A percentile compares a stretch with the other conserved stretches of the same genome.
Evolutionary conservation across 768 basidiomycete genomes (phyloP).

Genomic region (Lentinula sp.): DNA sequence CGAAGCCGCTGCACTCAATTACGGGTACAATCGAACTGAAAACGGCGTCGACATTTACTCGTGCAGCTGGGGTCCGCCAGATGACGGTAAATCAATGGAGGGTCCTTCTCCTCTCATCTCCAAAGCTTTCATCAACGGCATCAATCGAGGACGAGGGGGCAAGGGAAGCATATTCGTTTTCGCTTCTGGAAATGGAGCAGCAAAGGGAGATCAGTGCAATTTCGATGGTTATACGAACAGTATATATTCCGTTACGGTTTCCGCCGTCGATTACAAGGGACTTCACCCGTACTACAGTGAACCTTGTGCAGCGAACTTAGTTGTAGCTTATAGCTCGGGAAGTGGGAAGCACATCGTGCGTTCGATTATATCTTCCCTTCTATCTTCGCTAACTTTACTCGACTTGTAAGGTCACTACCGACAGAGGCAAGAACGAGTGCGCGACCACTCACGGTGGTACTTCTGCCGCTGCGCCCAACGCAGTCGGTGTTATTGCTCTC

Average conservation of each 20-base stretch:
- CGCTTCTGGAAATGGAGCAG: conserved; percentile 94
- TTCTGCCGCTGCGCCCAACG: conserved; percentile 96
- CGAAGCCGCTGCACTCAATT: conserved; percentile 93
- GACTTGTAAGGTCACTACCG: conserved; percentile 77
- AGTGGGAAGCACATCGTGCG: conserved; percentile 89
- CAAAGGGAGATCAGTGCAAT: conserved; percentile 92
- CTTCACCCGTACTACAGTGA: conserved; percentile 97
- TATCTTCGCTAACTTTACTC: conserved; percentile 13
- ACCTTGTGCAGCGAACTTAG: conserved; percentile 94
- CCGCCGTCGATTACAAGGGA: conserved; percentile 91
- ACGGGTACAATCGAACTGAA: conserved; percentile 46
- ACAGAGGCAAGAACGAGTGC: conserved; percentile 82
- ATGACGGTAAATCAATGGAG: conserved; percentile 94
- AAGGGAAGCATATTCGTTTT: conserved; percentile 96
- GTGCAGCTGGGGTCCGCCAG: conserved; percentile 98
- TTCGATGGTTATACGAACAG: conserved; percentile 99
- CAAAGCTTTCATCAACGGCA: conserved; percentile 91
- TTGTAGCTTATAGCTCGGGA: conserved; percentile 95
- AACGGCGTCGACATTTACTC: conserved; percentile 91
- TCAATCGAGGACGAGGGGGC: conserved; percentile 82
- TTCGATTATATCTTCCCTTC: conserved; percentile 11
- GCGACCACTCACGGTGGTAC: conserved; percentile 87
- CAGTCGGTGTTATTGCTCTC: conserved; percentile 88
- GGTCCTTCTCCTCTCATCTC: conserved; percentile 86
- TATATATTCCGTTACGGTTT: conserved; percentile 93